Base-by-base conservation (phyloP, 2,329 filamentous ascomycete genomes). In the Parafenestella ontariensis region DNA sequence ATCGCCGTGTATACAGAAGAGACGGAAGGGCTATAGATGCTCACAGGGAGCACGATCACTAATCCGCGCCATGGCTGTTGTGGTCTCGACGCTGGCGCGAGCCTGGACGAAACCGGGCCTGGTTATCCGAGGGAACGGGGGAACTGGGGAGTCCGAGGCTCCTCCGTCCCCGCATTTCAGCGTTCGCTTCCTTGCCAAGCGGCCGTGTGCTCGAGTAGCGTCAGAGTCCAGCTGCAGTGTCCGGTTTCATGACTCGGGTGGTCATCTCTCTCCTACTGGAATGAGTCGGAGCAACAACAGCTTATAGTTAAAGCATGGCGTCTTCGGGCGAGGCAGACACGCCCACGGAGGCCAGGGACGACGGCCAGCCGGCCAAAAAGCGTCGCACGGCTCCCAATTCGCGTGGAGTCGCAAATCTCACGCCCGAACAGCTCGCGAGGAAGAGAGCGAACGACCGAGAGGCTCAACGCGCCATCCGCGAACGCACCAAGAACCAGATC, bases 391-490 rank as follows among this genome's bases (percentile, higher is more conserved):
- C 72, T 52, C 69, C 77, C 24, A 77, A 75, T 41, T 79, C 89
- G 54, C 86, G 92, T 63, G 92, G 90, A 60, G 92, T 96, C 51
- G 91, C 92, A 60, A 94, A 90, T 69, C 83, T 96, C 71, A 96
- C 91, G 10, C 90, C 92, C 5, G 90, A 93, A 58, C 93, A 96
- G 77, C 85, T 96, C 54, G 91, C 89, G 26, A 90, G 92, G 76
- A 97, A 96, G 81, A 85, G 93, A 61, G 91, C 91, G 69, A 96
- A 96, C 84, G 91, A 96, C 73, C 87, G 91, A 53, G 91, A 96
- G 75, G 92, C 91, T 26, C 91, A 96, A 74, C 85, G 91, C 44
- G 91, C 90, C 34, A 95, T 96, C 55, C 84, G 91, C 37, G 90
- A 94, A 78, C 86, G 91, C 50, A 95, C 91, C 24, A 91, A 89